Evolutionary conservation across 1,284 basidiomycete species (phyloP).

Genomic region (Trametes pubescens): DNA sequence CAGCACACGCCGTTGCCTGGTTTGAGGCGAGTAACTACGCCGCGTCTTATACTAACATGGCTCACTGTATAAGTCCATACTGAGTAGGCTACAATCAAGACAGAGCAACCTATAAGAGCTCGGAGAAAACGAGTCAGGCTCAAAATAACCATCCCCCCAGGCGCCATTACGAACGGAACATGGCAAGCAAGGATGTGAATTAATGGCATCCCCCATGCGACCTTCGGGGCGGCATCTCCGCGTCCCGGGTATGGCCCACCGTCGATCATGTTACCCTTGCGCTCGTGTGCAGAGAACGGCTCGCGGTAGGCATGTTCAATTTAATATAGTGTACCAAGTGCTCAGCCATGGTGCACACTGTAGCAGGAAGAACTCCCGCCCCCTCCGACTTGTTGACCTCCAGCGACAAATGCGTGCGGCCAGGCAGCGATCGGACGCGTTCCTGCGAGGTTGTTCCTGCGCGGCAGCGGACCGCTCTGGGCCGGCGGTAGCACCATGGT

Average conservation of each 20-base stretch:
- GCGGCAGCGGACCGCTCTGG: conserved; percentile 19
- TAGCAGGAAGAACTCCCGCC: neutral
- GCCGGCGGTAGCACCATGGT: conserved; percentile 4
- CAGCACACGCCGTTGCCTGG: too few relatives aligned
- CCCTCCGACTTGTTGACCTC: too few relatives aligned
- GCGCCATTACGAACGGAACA: neutral
- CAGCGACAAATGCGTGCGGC: neutral
- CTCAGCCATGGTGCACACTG: neutral
- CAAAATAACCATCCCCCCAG: too few relatives aligned
- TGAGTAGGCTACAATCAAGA: too few relatives aligned
- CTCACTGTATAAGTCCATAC: too few relatives aligned
- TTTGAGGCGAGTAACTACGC: too few relatives aligned
- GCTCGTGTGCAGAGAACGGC: neutral
- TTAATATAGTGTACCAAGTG: neutral
- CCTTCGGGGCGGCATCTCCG: conserved; percentile 3
- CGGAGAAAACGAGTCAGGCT: too few relatives aligned
- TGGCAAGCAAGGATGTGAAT: conserved; percentile 1
- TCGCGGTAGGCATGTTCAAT: neutral
- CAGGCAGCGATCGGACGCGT: neutral
- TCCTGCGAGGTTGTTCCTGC: neutral
- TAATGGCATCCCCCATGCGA: conserved; percentile 1
- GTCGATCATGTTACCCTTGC: neutral
- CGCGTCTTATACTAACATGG: too few relatives aligned
- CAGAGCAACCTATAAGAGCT: too few relatives aligned
- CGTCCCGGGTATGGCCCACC: neutral